phyloP scores from a whole-genome alignment of 2,329 filamentous ascomycete genomes.

The Aspergillus luchuensis region DNA sequence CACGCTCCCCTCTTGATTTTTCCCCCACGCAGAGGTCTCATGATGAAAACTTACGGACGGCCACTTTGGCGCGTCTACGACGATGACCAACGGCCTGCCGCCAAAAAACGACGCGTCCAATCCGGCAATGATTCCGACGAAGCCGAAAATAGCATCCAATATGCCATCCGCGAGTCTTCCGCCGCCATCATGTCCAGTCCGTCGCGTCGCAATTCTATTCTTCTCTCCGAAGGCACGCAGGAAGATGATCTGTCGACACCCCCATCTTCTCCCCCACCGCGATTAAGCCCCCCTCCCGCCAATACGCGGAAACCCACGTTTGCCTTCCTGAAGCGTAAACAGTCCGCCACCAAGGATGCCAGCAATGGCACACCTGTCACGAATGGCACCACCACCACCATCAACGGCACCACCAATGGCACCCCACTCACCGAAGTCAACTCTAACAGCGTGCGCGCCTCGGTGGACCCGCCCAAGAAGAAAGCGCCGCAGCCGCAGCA shows the following conservation, averaged over 20 bases:
- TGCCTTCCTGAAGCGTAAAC: slow-evolving; percentile 52
- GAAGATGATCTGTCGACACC: slow-evolving; percentile 52
- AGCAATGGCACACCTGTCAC: not conserved
- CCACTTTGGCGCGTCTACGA: slow-evolving; percentile 51
- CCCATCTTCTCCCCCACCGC: slow-evolving; percentile 55
- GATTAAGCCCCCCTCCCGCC: slow-evolving; percentile 44
- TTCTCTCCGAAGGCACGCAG: slow-evolving; percentile 46
- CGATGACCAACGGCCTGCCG: slow-evolving; percentile 45
- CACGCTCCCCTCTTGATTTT: slow-evolving; percentile 4
- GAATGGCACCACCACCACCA: slow-evolving; percentile 1
- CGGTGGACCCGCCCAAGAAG: slow-evolving; percentile 43
- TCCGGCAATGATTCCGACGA: slow-evolving; percentile 42
- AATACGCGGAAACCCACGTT: slow-evolving; percentile 54
- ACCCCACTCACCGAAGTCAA: slow-evolving; percentile 50
- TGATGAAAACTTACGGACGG: slow-evolving; percentile 54
- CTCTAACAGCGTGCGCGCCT: slow-evolving; percentile 46
- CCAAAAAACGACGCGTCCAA: slow-evolving; percentile 50
- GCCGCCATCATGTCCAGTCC: slow-evolving; percentile 49
- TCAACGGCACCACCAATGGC: slow-evolving; percentile 31
- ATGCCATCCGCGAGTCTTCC: slow-evolving; percentile 52
- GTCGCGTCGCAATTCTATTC: slow-evolving; percentile 49
- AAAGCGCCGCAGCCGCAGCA: slow-evolving; percentile 35
- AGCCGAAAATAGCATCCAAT: slow-evolving; percentile 49
- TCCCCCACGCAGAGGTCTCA: slow-evolving; percentile 44
- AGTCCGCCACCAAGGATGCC: slow-evolving; percentile 34